A percentile compares a stretch with the other conserved stretches of the same genome.
These are phyloP conservation scores for Epichloe sibirici DNA, from an alignment of 2,329 filamentous ascomycete species.

Conservation along the genomic window DNA sequence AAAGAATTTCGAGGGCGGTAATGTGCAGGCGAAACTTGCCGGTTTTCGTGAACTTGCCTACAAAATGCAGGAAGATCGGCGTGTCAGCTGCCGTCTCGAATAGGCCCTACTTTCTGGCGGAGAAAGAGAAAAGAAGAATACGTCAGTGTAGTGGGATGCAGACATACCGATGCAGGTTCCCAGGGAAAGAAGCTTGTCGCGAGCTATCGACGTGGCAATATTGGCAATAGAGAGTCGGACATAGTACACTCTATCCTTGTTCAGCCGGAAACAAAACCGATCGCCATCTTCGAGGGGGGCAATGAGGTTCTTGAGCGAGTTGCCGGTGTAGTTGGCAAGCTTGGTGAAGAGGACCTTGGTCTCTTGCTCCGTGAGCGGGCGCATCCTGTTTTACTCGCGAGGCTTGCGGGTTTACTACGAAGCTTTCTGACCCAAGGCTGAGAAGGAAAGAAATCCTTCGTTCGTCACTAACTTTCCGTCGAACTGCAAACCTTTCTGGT, in stretches of 20 bases:
- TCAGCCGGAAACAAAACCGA: constrained; percentile 75
- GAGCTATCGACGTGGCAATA: constrained; percentile 72
- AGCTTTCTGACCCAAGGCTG: no score
- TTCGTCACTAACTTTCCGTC: neutral
- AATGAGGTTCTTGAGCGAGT: constrained; percentile 75
- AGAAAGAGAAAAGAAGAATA: no score
- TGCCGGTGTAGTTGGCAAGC: constrained; percentile 85
- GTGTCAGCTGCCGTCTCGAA: neutral
- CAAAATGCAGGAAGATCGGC: neutral
- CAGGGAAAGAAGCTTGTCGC: constrained; percentile 73
- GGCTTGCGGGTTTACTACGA: neutral
- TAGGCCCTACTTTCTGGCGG: constrained; percentile 7
- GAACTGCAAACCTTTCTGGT: neutral
- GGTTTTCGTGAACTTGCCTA: constrained; percentile 90
- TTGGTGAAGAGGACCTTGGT: constrained; percentile 80
- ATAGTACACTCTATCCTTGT: constrained; percentile 81
- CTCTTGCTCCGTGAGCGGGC: constrained; percentile 68
- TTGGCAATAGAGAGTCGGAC: constrained; percentile 83
- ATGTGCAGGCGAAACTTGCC: constrained; percentile 93
- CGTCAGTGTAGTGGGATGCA: no score
- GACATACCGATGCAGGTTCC: constrained; percentile 64
- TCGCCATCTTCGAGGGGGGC: constrained; percentile 59
- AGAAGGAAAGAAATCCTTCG: no score
- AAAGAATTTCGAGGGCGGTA: constrained; percentile 75
- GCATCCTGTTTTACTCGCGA: constrained; percentile 41